Base-by-base conservation (phyloP, 2,329 filamentous ascomycete species). In the Rutstroemia sp. region DNA sequence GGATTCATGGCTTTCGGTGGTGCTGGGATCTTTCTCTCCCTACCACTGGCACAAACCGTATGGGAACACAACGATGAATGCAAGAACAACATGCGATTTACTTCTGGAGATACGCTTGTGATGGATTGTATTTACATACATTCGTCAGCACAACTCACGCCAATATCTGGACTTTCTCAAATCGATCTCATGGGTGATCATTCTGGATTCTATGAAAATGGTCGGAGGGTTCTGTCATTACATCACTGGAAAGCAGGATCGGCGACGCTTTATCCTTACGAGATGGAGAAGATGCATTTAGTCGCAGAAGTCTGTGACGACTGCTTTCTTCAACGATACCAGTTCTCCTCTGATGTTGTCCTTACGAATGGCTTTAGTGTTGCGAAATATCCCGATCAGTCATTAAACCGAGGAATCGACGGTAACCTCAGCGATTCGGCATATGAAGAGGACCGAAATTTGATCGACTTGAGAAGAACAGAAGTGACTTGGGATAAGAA, bases 331-430 rank as follows among this genome's bases (percentile, higher is more conserved):
- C 73, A 74, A 44, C 71, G 75, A 48, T 78, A 72, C 71, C 68
- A 69, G 19, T 77, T 78, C 51, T 62, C 64, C 5, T 70, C 75
- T 30, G 70, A 71, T 34, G 69, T 72, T 62, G 64, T 75, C 17
- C 65, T 78, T 37, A 73, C 72, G 3, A 78, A 78, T 56, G 76
- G 75, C 0, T 77, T 72, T 56, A 76, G 74, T 1, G 68, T 77
- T 47, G 67, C 71, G 27, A 68, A 69, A 44, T 76, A 77, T 54
- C 61, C 54, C 19, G 25, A 52, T 2, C 48, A 49, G 14, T 37
- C 48, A 16, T 47, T 56, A 14, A 17, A 52, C 21, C 27, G 19
- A 39, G 48, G 41, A 10, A 25, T 42, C 1, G 45, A 19, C 14
- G 41, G 37, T 21, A 19, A 37, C 5, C 42, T 44, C 8, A 44